Percentiles rank a stretch among this genome's conserved stretches.
Evolutionary conservation across 208 protist species (phyloP).

Genomic region (Acanthamoeba healyi): DNA sequence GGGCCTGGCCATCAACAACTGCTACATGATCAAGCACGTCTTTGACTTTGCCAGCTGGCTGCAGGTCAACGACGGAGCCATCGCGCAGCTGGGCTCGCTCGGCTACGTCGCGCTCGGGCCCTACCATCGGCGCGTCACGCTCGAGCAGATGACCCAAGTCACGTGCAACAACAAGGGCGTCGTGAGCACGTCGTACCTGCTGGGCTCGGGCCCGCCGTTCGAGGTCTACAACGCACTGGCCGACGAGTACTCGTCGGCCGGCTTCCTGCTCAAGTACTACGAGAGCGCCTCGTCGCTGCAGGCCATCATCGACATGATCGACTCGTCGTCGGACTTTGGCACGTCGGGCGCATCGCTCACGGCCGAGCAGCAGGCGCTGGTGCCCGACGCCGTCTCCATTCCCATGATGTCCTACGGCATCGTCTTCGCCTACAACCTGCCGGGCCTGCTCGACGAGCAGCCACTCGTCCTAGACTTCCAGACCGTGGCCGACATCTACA

Average conservation of each 20-base stretch:
- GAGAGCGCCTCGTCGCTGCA: not conserved
- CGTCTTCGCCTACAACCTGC: constrained; percentile 7
- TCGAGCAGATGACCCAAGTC: not conserved
- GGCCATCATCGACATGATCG: not conserved
- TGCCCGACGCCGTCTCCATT: not conserved
- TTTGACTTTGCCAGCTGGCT: too few species aligned
- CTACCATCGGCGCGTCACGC: too few species aligned
- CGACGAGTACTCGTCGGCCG: not conserved
- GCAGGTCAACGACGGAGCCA: too few species aligned
- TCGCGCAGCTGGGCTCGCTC: too few species aligned
- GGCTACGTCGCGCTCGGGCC: too few species aligned
- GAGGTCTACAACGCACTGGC: not conserved
- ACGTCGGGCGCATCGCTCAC: not conserved
- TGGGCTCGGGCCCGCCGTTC: not conserved
- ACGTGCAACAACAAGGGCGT: not conserved
- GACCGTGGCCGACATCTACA: not conserved
- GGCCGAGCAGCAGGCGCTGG: not conserved
- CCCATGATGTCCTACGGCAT: not conserved
- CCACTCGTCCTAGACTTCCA: not conserved
- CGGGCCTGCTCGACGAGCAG: not conserved
- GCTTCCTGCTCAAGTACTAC: constrained; percentile 4
- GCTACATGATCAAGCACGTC: too few species aligned
- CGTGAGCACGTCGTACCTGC: not conserved
- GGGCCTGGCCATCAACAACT: too few species aligned
- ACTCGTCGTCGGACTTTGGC: not conserved